Evolutionary conservation across 2,329 filamentous ascomycete species (phyloP), one percentile per base, ranked within the genome.

Genomic region (Bretziella fagacearum): DNA sequence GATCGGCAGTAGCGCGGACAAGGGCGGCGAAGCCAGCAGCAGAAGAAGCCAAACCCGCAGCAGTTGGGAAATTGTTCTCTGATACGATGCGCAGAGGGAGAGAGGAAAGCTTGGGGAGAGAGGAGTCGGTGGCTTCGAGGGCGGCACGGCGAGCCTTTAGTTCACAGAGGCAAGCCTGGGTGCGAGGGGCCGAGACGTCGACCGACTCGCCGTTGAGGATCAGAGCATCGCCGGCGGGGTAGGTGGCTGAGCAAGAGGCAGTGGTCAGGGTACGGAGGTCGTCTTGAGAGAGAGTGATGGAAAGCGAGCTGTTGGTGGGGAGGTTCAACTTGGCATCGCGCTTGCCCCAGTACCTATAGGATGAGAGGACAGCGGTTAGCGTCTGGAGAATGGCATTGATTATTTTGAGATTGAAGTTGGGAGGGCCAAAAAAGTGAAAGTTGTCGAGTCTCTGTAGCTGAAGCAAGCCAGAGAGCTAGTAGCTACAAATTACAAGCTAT

Each of bases 21-120:
- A 81, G 65, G 17, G 78, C 78, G 2, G 78, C 78, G 53, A 81
- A 81, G 4, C 78, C 78, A 1, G 78, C 78, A 1, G 78, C 79
- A 0, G 78, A 82, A 15, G 74, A 80, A 3, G 79, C 79, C 13
- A 98, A 77, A 5, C 91, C 91, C 3, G 91, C 91, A 22, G 91
- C 91, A 2, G 91, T 98, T 53, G 91, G 91, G 72, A 98, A 98
- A 73, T 98, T 98, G 73, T 98, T 98, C 68, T 91, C 83, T 49
- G 84, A 91, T 48, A 95, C 86, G 54, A 98, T 80, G 56, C 80
- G 82, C 52, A 98, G 76, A 27, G 83, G 77, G 57, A 82, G 70
- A 44, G 70, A 60, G 8, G 85, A 83, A 49, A 98, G 77, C 62
- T 83, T 84, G 36, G 89, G 85, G n/a, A 94, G 73, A 18, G 76